Evolutionary conservation across 2,329 filamentous ascomycete genomes (phyloP).

Genomic region (Epichloe typhina): DNA sequence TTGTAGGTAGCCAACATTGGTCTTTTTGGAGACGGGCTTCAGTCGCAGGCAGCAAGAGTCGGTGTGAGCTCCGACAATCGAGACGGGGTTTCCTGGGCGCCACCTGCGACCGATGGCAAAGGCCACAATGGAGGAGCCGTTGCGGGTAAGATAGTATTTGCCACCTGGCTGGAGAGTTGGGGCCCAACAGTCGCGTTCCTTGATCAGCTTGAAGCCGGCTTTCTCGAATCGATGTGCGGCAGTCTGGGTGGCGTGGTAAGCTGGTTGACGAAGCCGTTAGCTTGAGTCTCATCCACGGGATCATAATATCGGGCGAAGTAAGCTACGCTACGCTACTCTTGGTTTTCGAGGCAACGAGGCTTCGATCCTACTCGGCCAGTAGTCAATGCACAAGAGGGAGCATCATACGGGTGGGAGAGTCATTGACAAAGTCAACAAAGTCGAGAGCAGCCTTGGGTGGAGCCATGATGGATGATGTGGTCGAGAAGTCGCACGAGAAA

Average conservation of each 20-base stretch:
- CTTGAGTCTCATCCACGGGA: background rate
- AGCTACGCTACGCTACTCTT: too few relatives aligned
- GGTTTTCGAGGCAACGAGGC: background rate
- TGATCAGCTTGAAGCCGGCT: slow-evolving; percentile 78
- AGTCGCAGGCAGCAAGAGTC: slow-evolving; percentile 85
- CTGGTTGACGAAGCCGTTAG: slow-evolving; percentile 29
- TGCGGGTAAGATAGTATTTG: slow-evolving; percentile 93
- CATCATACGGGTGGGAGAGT: slow-evolving; percentile 73
- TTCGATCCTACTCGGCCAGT: background rate
- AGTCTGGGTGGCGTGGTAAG: slow-evolving; percentile 84
- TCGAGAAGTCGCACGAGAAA: slow-evolving; percentile 11
- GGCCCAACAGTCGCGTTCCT: slow-evolving; percentile 83
- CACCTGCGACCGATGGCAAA: slow-evolving; percentile 86
- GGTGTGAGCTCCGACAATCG: slow-evolving; percentile 92
- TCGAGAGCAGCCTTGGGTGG: slow-evolving; percentile 53
- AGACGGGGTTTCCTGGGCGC: slow-evolving; percentile 79
- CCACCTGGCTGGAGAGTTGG: slow-evolving; percentile 69
- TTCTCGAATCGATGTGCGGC: slow-evolving; percentile 63
- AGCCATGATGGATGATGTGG: slow-evolving; percentile 31
- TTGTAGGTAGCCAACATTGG: slow-evolving; percentile 76
- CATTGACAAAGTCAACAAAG: slow-evolving; percentile 89
- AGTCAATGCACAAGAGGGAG: background rate
- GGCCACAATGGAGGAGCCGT: slow-evolving; percentile 81
- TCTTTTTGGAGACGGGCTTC: slow-evolving; percentile 89
- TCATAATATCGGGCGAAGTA: too few relatives aligned